Conservation (phyloP, 805 yeast genomes). For the Wickerhamiella brachini region DNA sequence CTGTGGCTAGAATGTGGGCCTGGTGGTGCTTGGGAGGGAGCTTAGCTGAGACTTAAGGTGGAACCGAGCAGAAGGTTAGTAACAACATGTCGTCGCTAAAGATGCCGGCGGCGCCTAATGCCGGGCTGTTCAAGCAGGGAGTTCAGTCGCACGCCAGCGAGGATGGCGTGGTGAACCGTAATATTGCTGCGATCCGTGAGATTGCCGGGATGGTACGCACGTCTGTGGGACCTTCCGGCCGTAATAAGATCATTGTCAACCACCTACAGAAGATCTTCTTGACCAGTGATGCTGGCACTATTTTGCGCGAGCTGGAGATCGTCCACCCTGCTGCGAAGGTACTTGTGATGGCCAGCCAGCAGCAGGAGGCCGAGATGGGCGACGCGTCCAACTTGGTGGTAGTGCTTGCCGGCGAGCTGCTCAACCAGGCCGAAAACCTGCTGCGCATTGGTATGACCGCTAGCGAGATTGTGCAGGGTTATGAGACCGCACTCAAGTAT, state of each 20-base stretch:
- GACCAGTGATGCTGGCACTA: slow-evolving; percentile 97
- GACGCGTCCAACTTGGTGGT: slow-evolving; percentile 89
- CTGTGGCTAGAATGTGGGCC: no score
- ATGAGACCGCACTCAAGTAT: slow-evolving; percentile 68
- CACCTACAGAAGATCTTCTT: slow-evolving; percentile 72
- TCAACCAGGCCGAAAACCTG: slow-evolving; percentile 75
- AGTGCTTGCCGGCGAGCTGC: slow-evolving; percentile 82
- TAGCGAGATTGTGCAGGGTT: slow-evolving; percentile 87
- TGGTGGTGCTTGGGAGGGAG: no score
- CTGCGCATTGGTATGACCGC: slow-evolving; percentile 77
- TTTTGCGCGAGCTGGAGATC: slow-evolving; percentile 81
- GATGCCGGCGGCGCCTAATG: slow-evolving; percentile 82
- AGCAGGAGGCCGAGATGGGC: slow-evolving; percentile 95
- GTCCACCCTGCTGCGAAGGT: slow-evolving; percentile 96
- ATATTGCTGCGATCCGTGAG: slow-evolving; percentile 89
- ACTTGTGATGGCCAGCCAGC: slow-evolving; percentile 90
- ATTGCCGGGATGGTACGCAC: slow-evolving; percentile 83
- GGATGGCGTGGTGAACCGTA: slow-evolving; percentile 88
- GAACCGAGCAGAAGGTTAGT: background rate
- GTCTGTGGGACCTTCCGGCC: slow-evolving; percentile 94
- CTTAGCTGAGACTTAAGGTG: background rate
- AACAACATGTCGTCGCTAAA: slow-evolving; percentile 66
- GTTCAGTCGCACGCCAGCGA: slow-evolving; percentile 74
- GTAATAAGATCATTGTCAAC: slow-evolving; percentile 91
- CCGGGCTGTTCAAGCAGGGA: slow-evolving; percentile 92